These are phyloP conservation scores for Eimeria necatrix DNA, from an alignment of 169 alveolate genomes.

Conservation along the genomic window DNA sequence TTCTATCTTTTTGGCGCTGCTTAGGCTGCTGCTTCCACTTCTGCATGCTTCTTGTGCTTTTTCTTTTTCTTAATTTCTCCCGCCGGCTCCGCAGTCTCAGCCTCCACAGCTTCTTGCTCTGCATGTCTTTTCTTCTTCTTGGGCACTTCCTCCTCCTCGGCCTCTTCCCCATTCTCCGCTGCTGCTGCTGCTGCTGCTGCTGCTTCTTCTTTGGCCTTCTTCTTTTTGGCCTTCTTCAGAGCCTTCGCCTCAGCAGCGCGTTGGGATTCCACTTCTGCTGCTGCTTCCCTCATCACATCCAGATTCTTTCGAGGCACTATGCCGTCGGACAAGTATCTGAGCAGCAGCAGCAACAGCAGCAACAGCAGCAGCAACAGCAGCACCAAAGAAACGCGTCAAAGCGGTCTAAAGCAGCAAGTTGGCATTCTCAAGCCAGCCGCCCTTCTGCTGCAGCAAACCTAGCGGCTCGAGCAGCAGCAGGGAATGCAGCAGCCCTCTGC, in stretches of 20 bases:
- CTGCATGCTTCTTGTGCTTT: not conserved
- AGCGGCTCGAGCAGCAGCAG: not conserved
- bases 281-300: slow-evolving; percentile 91
- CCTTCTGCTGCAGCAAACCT: not conserved
- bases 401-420: too few relatives aligned
- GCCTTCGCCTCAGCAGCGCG: slow-evolving; percentile 57
- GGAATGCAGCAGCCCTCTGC: slow-evolving; percentile 86
- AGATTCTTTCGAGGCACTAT: slow-evolving; percentile 87
- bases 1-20: too few relatives aligned
- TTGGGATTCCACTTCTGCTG: slow-evolving; percentile 64
- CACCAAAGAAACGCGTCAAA: not conserved
- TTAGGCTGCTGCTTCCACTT: not conserved
- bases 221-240: slow-evolving; percentile 43
- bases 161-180: not conserved
- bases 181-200: slow-evolving; percentile 61
- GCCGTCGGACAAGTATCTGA: slow-evolving; percentile 90
- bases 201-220: not conserved
- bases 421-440: not conserved
- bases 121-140: not conserved
- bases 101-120: not conserved
- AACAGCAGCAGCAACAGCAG: not conserved
- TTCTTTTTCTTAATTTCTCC: slow-evolving; percentile 34
- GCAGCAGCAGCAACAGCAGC: not conserved
- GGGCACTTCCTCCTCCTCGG: slow-evolving; percentile 10
- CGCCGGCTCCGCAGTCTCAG: not conserved